A percentile compares a stretch with the other conserved stretches of the same genome.
phyloP scores from a whole-genome alignment of 768 basidiomycete species.

The Clitopilus passeckerianus region DNA sequence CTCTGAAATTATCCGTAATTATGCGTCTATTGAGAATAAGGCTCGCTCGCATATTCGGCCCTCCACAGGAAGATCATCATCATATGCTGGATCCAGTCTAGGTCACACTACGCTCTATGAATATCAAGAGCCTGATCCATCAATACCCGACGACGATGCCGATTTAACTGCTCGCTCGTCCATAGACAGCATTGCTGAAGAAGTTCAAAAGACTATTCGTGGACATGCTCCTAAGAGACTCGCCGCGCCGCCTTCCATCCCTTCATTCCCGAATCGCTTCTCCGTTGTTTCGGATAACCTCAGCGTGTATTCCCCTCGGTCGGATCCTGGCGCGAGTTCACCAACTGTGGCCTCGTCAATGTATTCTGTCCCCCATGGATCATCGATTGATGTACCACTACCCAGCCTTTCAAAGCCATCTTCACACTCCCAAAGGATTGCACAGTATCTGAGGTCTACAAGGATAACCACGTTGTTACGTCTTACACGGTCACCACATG shows the following conservation, averaged over 20 bases:
- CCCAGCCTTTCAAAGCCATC: constrained; percentile 44
- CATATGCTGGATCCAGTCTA: constrained; percentile 43
- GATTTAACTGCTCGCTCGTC: constrained; percentile 77
- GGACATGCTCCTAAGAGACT: constrained; percentile 45
- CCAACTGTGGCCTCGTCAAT: constrained; percentile 49
- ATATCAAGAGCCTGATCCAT: constrained; percentile 46
- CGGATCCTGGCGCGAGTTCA: constrained; percentile 44
- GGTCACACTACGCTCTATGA: constrained; percentile 44
- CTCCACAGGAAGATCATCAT: constrained; percentile 37
- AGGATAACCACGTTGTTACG: constrained; percentile 78
- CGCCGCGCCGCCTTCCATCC: constrained; percentile 19
- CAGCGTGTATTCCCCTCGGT: constrained; percentile 50
- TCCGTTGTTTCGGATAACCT: constrained; percentile 54
- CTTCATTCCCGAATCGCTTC: constrained; percentile 40
- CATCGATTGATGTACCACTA: constrained; percentile 35
- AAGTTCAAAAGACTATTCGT: constrained; percentile 67
- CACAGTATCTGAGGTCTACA: constrained; percentile 82
- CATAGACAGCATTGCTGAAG: constrained; percentile 83
- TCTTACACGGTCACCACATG: constrained; percentile 77
- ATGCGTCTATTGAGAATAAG: constrained; percentile 60
- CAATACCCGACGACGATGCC: constrained; percentile 50
- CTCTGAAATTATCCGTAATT: constrained; percentile 80
- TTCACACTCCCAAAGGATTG: constrained; percentile 64
- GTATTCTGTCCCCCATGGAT: constrained; percentile 24
- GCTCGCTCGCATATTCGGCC: constrained; percentile 34